phyloP scores from a whole-genome alignment of 257 asterid genomes.

The Solanum tarijense region DNA sequence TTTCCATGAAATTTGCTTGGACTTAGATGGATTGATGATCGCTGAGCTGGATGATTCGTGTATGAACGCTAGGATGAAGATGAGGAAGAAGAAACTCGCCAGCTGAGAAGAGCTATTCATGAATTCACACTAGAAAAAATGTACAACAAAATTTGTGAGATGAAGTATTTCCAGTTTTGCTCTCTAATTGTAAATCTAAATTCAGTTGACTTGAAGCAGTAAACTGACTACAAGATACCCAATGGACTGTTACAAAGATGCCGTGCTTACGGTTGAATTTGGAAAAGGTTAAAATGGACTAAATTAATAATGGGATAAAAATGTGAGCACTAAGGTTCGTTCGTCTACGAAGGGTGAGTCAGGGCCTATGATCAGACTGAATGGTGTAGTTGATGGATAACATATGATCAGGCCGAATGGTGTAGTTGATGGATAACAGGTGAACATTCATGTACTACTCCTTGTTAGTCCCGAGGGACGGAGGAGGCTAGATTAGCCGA shows the following conservation, averaged over 20 bases:
- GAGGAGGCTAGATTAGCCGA: too few species aligned
- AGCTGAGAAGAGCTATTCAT: conserved; percentile 21
- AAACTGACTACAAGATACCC: neutral
- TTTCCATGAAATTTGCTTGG: conserved; percentile 69
- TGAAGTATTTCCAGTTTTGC: neutral
- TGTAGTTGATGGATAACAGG: too few species aligned
- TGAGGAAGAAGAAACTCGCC: conserved; percentile 19
- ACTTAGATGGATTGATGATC: conserved; percentile 84
- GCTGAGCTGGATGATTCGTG: conserved; percentile 32
- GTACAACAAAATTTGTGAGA: neutral
- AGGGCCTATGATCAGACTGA: too few species aligned
- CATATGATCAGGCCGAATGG: too few species aligned
- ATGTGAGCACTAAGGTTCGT: too few species aligned
- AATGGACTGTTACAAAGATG: accelerated
- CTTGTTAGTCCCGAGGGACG: too few species aligned
- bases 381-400: too few species aligned
- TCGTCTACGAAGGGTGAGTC: too few species aligned
- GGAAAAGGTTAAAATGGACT: too few species aligned
- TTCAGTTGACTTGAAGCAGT: neutral
- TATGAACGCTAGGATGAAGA: conserved; percentile 39
- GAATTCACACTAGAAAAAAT: neutral
- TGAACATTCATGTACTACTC: too few species aligned
- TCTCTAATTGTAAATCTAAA: neutral
- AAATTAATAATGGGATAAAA: too few species aligned
- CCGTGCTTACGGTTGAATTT: neutral